phyloP scores from a whole-genome alignment of 2,329 filamentous ascomycete species.

The Xylariomycetidae sp. region DNA sequence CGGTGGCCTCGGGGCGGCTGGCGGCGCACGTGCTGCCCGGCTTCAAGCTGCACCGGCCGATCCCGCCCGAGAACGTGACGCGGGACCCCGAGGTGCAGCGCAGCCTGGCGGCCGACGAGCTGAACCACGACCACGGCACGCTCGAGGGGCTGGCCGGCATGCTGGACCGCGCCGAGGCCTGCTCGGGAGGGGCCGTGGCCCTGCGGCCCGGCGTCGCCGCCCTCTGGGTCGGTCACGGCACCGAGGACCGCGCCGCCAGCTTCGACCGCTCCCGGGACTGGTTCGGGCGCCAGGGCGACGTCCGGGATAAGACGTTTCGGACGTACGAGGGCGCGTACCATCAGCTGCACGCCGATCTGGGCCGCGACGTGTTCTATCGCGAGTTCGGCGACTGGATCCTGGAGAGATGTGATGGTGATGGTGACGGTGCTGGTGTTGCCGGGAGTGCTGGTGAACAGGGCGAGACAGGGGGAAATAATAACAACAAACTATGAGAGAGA shows the following conservation, averaged over 20 bases:
- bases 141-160: conserved; percentile 74
- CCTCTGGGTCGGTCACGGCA: conserved; percentile 73
- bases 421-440: neutral
- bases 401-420: conserved; percentile 27
- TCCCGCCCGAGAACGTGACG: conserved; percentile 61
- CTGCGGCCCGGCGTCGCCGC: conserved; percentile 52
- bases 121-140: conserved; percentile 81
- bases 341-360: conserved; percentile 61
- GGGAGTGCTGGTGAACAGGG: conserved; percentile 2
- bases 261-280: conserved; percentile 61
- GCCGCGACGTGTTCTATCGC: conserved; percentile 48
- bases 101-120: conserved; percentile 58
- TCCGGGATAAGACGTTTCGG: conserved; percentile 67
- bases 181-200: conserved; percentile 54
- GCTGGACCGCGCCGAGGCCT: conserved; percentile 64
- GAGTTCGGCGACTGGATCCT: conserved; percentile 67
- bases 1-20: conserved; percentile 61
- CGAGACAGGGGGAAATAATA: too few relatives aligned
- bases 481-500: conserved; percentile 17
- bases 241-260: conserved; percentile 65
- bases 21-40: conserved; percentile 64
- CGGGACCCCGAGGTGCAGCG: conserved; percentile 62
- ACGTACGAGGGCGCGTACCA: conserved; percentile 76
- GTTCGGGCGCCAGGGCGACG: conserved; percentile 47
- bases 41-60: conserved; percentile 60